These are phyloP conservation scores for Echites panduratus DNA, from an alignment of 257 asterid genomes.

Conservation along the genomic window DNA sequence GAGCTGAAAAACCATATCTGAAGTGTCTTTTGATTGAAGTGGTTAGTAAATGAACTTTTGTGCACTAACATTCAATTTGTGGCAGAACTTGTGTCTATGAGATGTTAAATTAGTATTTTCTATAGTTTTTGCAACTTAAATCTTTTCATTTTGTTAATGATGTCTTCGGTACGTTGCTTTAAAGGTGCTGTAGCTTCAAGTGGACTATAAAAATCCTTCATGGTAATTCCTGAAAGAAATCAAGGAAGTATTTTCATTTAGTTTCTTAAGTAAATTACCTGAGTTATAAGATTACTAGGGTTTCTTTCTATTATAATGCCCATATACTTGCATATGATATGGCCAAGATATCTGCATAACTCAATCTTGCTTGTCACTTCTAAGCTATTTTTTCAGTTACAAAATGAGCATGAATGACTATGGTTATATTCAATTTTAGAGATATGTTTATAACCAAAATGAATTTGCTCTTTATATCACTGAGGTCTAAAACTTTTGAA, in stretches of 20 bases:
- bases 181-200: neutral
- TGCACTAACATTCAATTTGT: neutral
- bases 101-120: neutral
- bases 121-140: neutral
- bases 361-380: too few relatives aligned
- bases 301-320: too few relatives aligned
- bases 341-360: too few relatives aligned
- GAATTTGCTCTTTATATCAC: too few relatives aligned
- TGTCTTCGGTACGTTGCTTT: neutral
- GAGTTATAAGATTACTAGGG: too few relatives aligned
- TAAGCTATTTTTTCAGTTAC: too few relatives aligned
- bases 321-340: too few relatives aligned
- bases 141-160: neutral
- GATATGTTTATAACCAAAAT: too few relatives aligned
- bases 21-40: slow-evolving; percentile 90
- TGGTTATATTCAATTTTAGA: too few relatives aligned
- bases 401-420: too few relatives aligned
- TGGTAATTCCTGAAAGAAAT: neutral
- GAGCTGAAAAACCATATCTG: slow-evolving; percentile 59
- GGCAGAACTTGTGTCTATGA: neutral
- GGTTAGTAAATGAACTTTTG: slow-evolving; percentile 40
- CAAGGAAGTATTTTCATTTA: neutral
- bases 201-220: neutral
- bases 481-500: neutral
- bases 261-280: too few relatives aligned